Evolutionary conservation across 805 yeast genomes (phyloP).

Genomic region (Maudiozyma pseudohumilis): DNA sequence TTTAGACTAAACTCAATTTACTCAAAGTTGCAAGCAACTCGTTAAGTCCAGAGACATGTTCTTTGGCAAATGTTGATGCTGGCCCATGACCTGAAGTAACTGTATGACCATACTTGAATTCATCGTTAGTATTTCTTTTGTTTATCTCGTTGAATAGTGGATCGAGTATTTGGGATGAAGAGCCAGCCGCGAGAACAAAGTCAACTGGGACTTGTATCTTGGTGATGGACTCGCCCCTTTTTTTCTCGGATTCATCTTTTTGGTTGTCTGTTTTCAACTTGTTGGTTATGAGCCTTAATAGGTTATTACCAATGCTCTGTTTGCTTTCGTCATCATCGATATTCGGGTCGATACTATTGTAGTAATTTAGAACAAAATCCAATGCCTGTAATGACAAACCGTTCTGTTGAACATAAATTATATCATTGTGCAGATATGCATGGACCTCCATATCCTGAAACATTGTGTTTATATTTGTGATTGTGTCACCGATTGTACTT

Average conservation of each 20-base stretch:
- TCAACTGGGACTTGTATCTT: slow-evolving; percentile 26
- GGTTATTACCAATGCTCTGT: background rate
- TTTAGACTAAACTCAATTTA: background rate
- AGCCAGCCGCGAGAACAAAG: slow-evolving; percentile 51
- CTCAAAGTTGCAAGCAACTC: slow-evolving; percentile 47
- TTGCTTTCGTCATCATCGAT: slow-evolving; percentile 1
- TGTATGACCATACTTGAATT: slow-evolving; percentile 41
- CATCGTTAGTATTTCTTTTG: slow-evolving; percentile 28
- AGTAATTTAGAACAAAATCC: slow-evolving; percentile 38
- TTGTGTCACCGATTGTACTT: slow-evolving; percentile 70
- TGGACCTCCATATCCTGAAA: slow-evolving; percentile 58
- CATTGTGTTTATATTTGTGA: slow-evolving; percentile 73
- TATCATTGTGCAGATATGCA: slow-evolving; percentile 62
- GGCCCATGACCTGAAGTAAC: slow-evolving; percentile 47
- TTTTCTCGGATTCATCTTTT: background rate
- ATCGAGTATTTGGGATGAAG: slow-evolving; percentile 57
- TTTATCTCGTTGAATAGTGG: slow-evolving; percentile 49
- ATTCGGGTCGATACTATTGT: slow-evolving; percentile 20
- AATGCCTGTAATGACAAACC: slow-evolving; percentile 50
- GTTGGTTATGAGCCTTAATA: no score
- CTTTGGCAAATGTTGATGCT: slow-evolving; percentile 45
- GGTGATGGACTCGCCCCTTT: background rate
- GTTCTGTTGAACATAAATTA: slow-evolving; percentile 61
- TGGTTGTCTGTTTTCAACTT: no score
- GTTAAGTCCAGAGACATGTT: slow-evolving; percentile 58